Conservation (phyloP, 2,329 filamentous ascomycete genomes). For the Colletotrichum cordylinicola region DNA sequence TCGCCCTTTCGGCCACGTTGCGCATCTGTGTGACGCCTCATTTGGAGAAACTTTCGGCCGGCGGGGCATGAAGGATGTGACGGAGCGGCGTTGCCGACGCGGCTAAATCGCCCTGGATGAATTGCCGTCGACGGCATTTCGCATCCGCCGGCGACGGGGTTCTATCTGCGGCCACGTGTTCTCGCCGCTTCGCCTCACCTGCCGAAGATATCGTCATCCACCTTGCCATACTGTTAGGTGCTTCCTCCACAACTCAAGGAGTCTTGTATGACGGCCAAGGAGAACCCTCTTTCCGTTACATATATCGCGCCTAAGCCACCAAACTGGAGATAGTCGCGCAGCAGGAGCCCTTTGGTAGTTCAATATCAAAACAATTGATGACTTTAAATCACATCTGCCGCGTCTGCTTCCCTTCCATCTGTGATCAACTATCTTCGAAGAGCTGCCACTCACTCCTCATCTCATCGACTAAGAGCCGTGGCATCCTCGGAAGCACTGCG, state of each 20-base stretch:
- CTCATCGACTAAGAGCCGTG: no score
- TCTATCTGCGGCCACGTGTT: not conserved
- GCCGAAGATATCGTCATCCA: not conserved
- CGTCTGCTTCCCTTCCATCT: not conserved
- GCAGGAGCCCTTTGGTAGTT: not conserved
- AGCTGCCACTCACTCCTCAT: no score
- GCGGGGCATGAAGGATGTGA: not conserved
- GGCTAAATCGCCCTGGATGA: not conserved
- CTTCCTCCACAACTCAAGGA: not conserved
- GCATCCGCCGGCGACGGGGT: fast-evolving
- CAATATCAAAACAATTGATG: not conserved
- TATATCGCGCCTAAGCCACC: not conserved
- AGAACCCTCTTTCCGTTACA: not conserved
- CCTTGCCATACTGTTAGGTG: not conserved
- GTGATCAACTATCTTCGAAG: not conserved
- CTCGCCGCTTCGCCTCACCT: not conserved
- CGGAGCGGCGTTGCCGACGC: not conserved
- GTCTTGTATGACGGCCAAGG: not conserved
- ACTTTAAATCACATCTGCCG: not conserved
- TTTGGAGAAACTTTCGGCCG: not conserved
- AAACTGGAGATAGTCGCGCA: not conserved
- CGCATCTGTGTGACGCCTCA: not conserved
- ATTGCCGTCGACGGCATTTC: not conserved
- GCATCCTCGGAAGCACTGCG: no score
- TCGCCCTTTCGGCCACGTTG: not conserved